A percentile compares a stretch with the other conserved stretches of the same genome.
Conservation (phyloP, 208 protist species). For the Novymonas esmeraldas region DNA sequence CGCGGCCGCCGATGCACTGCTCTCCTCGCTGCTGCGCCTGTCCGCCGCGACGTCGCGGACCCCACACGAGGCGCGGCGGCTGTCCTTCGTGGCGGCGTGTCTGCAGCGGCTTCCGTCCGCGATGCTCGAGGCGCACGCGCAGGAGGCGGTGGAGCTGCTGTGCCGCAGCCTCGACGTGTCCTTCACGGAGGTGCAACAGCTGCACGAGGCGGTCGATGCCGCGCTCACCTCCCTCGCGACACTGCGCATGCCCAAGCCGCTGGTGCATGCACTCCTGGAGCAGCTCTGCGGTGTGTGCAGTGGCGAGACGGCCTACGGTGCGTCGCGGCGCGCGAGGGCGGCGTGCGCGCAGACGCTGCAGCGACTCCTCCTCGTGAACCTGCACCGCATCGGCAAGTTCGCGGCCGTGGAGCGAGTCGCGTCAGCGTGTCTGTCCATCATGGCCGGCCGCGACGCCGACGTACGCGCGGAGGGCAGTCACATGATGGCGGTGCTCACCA, state of each 20-base stretch:
- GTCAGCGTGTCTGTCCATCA: slow-evolving; percentile 43
- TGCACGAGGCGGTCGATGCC: slow-evolving; percentile 24
- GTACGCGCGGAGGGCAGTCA: slow-evolving; percentile 48
- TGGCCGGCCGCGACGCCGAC: slow-evolving; percentile 55
- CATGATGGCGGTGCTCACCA: slow-evolving; percentile 66
- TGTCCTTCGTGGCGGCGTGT: slow-evolving; percentile 14
- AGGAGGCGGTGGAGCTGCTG: slow-evolving; percentile 24
- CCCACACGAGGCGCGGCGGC: slow-evolving; percentile 19
- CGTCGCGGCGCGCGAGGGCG: slow-evolving; percentile 45
- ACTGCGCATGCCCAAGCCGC: slow-evolving; percentile 42
- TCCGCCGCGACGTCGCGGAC: slow-evolving; percentile 5
- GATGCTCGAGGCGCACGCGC: slow-evolving; percentile 5
- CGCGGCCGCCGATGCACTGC: slow-evolving; percentile 6
- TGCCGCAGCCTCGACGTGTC: slow-evolving; percentile 49
- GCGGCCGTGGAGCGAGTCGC: slow-evolving; percentile 55
- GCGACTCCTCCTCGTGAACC: slow-evolving; percentile 60
- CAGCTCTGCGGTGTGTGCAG: slow-evolving; percentile 53
- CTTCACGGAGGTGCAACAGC: slow-evolving; percentile 52
- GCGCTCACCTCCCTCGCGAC: slow-evolving; percentile 38
- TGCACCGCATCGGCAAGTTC: slow-evolving; percentile 83
- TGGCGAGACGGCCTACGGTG: slow-evolving; percentile 32
- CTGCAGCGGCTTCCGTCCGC: slow-evolving; percentile 8
- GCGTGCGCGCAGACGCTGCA: slow-evolving; percentile 46
- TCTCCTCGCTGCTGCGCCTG: slow-evolving; percentile 11
- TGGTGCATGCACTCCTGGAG: slow-evolving; percentile 49